Evolutionary conservation across 2,329 filamentous ascomycete genomes (phyloP).

Genomic region (Tympanopsis confertula): DNA sequence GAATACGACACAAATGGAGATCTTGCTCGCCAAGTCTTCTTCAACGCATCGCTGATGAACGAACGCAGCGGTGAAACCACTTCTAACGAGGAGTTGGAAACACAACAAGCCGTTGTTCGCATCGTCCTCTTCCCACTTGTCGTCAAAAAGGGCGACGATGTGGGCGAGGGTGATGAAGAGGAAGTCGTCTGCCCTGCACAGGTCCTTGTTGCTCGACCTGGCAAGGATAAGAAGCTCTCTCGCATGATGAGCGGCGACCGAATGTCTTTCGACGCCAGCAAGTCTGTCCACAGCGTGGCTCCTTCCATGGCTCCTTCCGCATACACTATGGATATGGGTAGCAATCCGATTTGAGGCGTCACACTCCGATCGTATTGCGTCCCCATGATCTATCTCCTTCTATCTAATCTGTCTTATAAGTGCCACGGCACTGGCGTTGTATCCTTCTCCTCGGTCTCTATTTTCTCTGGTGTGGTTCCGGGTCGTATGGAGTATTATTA

Average conservation of each 20-base stretch:
- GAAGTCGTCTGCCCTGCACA: constrained; percentile 94
- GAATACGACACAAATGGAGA: constrained; percentile 93
- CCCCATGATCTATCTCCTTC: too few relatives aligned
- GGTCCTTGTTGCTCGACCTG: constrained; percentile 57
- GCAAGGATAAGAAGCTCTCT: constrained; percentile 11
- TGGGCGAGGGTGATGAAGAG: constrained; percentile 75
- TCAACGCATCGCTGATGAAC: constrained; percentile 91
- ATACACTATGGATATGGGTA: not conserved
- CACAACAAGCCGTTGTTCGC: constrained; percentile 66
- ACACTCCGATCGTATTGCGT: not conserved
- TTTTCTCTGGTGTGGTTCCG: not conserved
- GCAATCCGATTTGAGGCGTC: not conserved
- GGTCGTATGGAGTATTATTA: not conserved
- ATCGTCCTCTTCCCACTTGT: constrained; percentile 92
- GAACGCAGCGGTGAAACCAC: constrained; percentile 62
- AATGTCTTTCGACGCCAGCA: not conserved
- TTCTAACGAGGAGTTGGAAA: constrained; percentile 72
- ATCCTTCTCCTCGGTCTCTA: too few relatives aligned
- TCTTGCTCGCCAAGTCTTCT: constrained; percentile 72
- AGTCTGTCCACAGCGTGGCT: not conserved
- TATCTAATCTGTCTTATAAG: too few relatives aligned
- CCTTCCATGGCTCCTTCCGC: too few relatives aligned
- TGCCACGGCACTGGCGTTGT: too few relatives aligned
- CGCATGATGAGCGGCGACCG: not conserved
- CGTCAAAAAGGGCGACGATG: constrained; percentile 87